These are phyloP conservation scores for Esteya vermicola DNA, from an alignment of 2,329 filamentous ascomycete genomes.

Conservation along the genomic window DNA sequence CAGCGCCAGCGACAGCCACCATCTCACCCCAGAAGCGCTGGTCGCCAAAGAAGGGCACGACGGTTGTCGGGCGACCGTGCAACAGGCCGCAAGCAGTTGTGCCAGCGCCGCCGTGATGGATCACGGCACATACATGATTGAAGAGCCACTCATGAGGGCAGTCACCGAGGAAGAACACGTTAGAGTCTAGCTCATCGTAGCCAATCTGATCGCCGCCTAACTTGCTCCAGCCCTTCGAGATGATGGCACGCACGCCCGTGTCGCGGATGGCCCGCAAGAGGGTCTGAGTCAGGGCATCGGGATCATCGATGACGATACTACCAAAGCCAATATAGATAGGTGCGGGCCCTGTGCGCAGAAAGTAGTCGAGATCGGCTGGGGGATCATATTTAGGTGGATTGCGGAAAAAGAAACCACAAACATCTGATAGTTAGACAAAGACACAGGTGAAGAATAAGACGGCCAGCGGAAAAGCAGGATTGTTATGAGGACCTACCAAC, in stretches of 20 bases:
- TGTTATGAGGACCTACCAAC: not conserved
- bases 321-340: conserved; percentile 76
- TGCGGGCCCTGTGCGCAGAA: conserved; percentile 53
- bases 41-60: conserved; percentile 79
- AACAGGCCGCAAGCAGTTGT: conserved; percentile 76
- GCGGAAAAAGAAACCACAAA: conserved; percentile 21
- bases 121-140: conserved; percentile 62
- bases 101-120: conserved; percentile 81
- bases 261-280: conserved; percentile 57
- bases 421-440: not conserved
- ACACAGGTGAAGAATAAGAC: not conserved
- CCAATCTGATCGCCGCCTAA: conserved; percentile 38
- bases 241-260: conserved; percentile 52
- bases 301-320: conserved; percentile 68
- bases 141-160: conserved; percentile 85
- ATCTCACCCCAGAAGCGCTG: conserved; percentile 75
- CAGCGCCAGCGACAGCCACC: conserved; percentile 57
- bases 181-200: conserved; percentile 53
- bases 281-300: conserved; percentile 51
- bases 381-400: conserved; percentile 54
- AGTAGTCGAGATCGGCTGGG: conserved; percentile 47
- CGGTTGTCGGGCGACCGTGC: conserved; percentile 62
- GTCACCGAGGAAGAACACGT: conserved; percentile 70
- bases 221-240: conserved; percentile 82
- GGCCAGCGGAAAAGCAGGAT: not conserved